Percentiles rank a stretch among this genome's conserved stretches.
These are phyloP conservation scores for Paraconiothyrium sp. DNA, from an alignment of 2,329 filamentous ascomycete species.

Conservation along the genomic window DNA sequence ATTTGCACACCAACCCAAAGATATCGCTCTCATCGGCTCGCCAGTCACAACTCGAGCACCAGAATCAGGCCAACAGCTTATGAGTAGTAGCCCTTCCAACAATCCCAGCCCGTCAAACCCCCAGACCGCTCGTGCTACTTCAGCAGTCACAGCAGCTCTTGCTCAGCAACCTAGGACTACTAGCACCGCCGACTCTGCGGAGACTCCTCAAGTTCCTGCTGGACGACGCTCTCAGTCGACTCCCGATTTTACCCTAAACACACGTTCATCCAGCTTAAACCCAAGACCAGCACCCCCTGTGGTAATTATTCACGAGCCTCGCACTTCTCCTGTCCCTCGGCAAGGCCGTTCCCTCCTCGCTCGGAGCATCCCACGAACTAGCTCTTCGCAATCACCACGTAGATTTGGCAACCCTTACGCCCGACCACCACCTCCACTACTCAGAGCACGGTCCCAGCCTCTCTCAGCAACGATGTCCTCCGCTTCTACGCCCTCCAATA, in stretches of 20 bases:
- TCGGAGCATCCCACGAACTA: slow-evolving; percentile 18
- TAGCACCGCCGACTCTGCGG: slow-evolving; percentile 22
- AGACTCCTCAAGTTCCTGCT: slow-evolving; percentile 35
- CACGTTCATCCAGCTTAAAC: slow-evolving; percentile 5
- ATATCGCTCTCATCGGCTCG: slow-evolving; percentile 1
- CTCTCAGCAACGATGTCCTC: slow-evolving; percentile 43
- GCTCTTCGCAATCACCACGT: slow-evolving; percentile 27
- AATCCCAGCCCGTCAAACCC: slow-evolving; percentile 36
- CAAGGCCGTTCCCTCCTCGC: slow-evolving; percentile 27
- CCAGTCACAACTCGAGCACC: slow-evolving; percentile 3
- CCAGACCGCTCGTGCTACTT: slow-evolving; percentile 16
- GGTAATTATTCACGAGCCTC: slow-evolving; percentile 31
- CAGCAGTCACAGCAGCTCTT: slow-evolving; percentile 22
- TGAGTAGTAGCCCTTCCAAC: slow-evolving; percentile 33
- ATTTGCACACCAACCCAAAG: slow-evolving; percentile 18
- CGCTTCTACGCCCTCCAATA: slow-evolving; percentile 42
- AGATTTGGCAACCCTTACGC: slow-evolving; percentile 25
- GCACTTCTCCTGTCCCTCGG: slow-evolving; percentile 18
- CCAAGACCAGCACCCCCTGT: slow-evolving; percentile 23
- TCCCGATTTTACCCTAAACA: slow-evolving; percentile 14
- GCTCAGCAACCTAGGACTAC: slow-evolving; percentile 20
- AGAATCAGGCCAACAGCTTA: slow-evolving; percentile 23
- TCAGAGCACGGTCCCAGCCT: slow-evolving; percentile 28
- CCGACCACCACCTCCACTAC: slow-evolving; percentile 20
- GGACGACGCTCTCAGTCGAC: slow-evolving; percentile 24